phyloP scores from a whole-genome alignment of 2,329 filamentous ascomycete species.

The Penicillium sumatraense region DNA sequence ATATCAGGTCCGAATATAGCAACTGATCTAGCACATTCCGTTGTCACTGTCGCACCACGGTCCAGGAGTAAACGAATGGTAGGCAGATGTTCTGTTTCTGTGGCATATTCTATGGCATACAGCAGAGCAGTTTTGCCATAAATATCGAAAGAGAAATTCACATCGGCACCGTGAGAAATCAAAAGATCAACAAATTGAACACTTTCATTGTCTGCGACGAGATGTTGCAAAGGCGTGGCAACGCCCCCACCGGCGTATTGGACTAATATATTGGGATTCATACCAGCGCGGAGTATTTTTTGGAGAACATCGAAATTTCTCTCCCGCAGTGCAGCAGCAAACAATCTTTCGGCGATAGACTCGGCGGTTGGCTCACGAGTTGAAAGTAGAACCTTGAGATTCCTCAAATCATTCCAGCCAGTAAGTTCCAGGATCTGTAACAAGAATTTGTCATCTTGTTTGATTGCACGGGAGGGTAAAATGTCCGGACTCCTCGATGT shows the following conservation, averaged over 20 bases:
- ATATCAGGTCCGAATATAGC: neutral
- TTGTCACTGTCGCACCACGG: neutral
- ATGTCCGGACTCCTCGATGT: neutral
- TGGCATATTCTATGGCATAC: neutral
- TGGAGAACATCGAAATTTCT: neutral
- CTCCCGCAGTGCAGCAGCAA: conserved; percentile 12
- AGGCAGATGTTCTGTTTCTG: neutral
- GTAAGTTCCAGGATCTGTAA: neutral
- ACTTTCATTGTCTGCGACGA: neutral
- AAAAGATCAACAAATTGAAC: conserved; percentile 8
- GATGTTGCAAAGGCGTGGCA: neutral
- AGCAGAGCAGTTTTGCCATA: neutral
- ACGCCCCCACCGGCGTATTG: no score
- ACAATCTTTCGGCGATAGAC: conserved; percentile 20
- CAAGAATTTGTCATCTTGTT: neutral
- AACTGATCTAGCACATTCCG: neutral
- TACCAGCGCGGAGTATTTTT: neutral
- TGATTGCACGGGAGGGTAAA: neutral
- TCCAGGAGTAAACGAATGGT: neutral
- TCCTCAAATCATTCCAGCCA: neutral
- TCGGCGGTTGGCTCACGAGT: conserved; percentile 19
- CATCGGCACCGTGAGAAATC: conserved; percentile 14
- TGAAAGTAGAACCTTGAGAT: conserved; percentile 3
- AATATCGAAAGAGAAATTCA: conserved; percentile 3
- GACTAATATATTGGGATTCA: neutral